Evolutionary conservation across 139 green algal genomes (phyloP).

Genomic region (Chlorella sp.): DNA sequence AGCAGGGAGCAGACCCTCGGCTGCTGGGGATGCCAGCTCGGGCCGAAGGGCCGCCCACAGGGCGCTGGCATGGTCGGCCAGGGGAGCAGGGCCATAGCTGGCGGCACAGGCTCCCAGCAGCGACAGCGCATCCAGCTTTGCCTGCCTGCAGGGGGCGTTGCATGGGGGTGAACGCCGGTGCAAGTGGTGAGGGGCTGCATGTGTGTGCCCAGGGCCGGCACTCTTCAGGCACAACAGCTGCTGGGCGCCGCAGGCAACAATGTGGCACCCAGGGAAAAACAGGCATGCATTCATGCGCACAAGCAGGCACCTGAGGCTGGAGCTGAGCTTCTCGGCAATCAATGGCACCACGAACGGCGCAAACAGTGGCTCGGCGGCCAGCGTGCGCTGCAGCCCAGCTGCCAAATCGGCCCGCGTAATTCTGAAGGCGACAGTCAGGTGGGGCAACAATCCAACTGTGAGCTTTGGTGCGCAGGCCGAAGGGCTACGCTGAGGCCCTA

Average conservation of each 20-base stretch:
- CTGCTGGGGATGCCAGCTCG: conserved; percentile 24
- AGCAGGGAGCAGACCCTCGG: conserved; percentile 19
- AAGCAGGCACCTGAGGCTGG: conserved; percentile 27
- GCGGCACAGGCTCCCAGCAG: conserved; percentile 24
- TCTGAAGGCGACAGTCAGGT: not conserved
- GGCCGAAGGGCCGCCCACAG: conserved; percentile 17
- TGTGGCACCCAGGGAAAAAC: too few relatives aligned
- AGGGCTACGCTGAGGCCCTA: too few relatives aligned
- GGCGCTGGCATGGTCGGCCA: conserved; percentile 5
- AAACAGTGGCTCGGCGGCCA: conserved; percentile 56
- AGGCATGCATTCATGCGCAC: too few relatives aligned
- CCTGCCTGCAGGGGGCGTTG: conserved; percentile 29
- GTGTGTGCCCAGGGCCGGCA: not conserved
- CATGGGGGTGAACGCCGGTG: not conserved
- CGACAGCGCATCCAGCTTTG: conserved; percentile 50
- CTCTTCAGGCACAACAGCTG: too few relatives aligned
- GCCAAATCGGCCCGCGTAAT: conserved; percentile 65
- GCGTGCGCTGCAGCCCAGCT: conserved; percentile 35
- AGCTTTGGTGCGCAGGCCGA: too few relatives aligned
- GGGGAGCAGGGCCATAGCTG: conserved; percentile 3
- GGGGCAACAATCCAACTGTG: too few relatives aligned
- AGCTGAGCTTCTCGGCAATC: conserved; percentile 69
- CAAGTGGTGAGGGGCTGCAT: not conserved
- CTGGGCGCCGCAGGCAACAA: too few relatives aligned
- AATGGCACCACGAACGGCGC: conserved; percentile 55